Evolutionary conservation across 179 eudicot species (phyloP).

Genomic region (Beta lomatogona): DNA sequence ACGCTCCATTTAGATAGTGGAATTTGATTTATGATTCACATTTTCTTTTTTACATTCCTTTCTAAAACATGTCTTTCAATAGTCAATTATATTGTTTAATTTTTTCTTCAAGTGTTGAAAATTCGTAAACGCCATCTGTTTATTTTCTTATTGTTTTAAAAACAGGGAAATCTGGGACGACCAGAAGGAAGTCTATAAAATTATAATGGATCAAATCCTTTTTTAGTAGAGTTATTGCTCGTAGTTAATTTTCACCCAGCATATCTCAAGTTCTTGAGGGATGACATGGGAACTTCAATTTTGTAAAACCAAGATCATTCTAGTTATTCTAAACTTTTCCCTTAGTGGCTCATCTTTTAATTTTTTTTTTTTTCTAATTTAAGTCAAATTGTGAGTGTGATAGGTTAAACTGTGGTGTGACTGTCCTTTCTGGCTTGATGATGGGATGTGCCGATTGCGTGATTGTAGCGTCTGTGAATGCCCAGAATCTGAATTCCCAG

Average conservation of each 20-base stretch:
- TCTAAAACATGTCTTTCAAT: no score
- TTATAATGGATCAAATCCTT: background rate
- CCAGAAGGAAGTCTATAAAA: background rate
- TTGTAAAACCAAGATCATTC: background rate
- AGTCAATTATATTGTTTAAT: no score
- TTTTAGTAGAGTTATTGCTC: background rate
- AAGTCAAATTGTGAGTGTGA: background rate
- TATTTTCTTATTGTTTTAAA: background rate
- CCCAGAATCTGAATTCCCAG: constrained; percentile 89
- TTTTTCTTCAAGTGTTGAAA: no score
- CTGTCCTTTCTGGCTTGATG: constrained; percentile 98
- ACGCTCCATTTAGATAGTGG: no score
- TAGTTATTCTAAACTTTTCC: background rate
- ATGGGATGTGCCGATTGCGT: constrained; percentile 87
- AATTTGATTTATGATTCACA: no score
- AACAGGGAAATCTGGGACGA: background rate
- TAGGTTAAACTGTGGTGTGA: constrained; percentile 95
- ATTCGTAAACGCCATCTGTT: no score
- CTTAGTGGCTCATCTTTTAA: background rate
- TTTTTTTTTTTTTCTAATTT: background rate
- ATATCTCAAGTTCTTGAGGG: background rate
- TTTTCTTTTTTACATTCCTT: no score
- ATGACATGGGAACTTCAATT: background rate
- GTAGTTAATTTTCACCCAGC: background rate
- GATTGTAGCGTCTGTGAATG: constrained; percentile 98